Percentiles rank a stretch among this genome's conserved stretches.
Conservation (phyloP, 225 moss, liverwort and hornwort species). For the Marchantia polymorpha region DNA sequence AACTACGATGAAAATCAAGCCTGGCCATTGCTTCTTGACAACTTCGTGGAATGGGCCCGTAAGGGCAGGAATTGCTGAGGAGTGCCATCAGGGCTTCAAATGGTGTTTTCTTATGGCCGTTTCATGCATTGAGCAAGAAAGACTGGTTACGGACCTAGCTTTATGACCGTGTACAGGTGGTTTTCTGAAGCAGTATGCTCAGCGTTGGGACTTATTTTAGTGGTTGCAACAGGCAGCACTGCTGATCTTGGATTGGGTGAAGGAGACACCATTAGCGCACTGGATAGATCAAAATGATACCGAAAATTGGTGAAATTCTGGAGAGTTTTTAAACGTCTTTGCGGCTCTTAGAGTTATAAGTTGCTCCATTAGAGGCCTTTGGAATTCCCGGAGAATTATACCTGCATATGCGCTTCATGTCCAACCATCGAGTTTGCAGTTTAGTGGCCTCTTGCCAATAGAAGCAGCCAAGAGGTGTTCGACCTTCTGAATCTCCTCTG, state of each 20-base stretch:
- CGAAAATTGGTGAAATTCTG: slow-evolving; percentile 7
- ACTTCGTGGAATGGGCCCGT: slow-evolving; percentile 94
- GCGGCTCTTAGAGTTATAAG: slow-evolving; percentile 16
- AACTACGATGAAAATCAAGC: slow-evolving; percentile 99
- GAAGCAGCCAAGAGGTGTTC: slow-evolving; percentile 2
- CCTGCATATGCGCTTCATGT: slow-evolving; percentile 15
- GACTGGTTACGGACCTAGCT: neutral
- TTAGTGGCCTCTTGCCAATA: neutral
- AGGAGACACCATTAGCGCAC: neutral
- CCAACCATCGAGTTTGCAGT: slow-evolving; percentile 4
- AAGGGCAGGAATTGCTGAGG: slow-evolving; percentile 39
- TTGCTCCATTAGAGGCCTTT: slow-evolving; percentile 15
- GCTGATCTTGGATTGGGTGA: neutral
- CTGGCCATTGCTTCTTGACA: slow-evolving; percentile 96
- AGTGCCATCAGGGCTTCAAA: neutral
- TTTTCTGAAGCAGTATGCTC: neutral
- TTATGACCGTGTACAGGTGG: slow-evolving; percentile 10
- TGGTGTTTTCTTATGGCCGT: neutral
- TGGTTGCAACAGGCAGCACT: slow-evolving; percentile 14
- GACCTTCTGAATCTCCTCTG: neutral
- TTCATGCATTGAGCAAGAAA: neutral
- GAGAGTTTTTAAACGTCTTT: slow-evolving; percentile 19
- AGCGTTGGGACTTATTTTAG: slow-evolving; percentile 1
- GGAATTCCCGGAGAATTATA: slow-evolving; percentile 6
- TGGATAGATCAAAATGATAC: slow-evolving; percentile 8